These are phyloP conservation scores for Aureobasidium mangrovei DNA, from an alignment of 2,329 filamentous ascomycete genomes.

Conservation along the genomic window DNA sequence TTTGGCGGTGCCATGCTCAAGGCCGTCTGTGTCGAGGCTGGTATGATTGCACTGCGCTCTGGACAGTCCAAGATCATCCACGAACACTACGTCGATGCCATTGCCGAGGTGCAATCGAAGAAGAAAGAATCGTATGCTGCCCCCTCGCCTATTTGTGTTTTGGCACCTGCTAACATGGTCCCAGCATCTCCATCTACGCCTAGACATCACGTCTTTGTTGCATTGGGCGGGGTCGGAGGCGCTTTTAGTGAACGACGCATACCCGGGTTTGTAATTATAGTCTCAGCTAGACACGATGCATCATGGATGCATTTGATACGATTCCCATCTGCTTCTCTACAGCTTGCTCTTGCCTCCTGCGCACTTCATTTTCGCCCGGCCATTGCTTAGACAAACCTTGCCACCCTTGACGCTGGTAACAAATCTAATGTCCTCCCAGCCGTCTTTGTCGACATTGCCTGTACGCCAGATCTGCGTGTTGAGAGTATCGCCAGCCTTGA, in stretches of 20 bases:
- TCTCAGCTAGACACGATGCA: conserved; percentile 13
- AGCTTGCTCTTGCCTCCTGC: conserved; percentile 50
- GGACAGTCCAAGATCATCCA: conserved; percentile 96
- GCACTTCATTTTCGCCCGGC: conserved; percentile 66
- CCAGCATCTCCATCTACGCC: conserved; percentile 16
- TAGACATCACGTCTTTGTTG: conserved; percentile 11
- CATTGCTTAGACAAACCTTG: conserved; percentile 82
- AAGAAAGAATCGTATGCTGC: conserved; percentile 61
- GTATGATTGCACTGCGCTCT: conserved; percentile 93
- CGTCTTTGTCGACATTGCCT: conserved; percentile 53
- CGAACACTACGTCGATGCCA: conserved; percentile 98
- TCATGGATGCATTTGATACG: conserved; percentile 10
- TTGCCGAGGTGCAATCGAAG: conserved; percentile 88
- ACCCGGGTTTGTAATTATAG: conserved; percentile 14
- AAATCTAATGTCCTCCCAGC: conserved; percentile 78
- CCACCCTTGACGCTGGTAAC: conserved; percentile 67
- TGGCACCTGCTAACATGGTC: neutral
- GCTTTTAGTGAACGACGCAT: conserved; percentile 6
- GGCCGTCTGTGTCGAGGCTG: conserved; percentile 96
- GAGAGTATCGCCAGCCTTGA: conserved; percentile 74
- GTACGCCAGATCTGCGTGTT: conserved; percentile 74
- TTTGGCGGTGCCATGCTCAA: conserved; percentile 97
- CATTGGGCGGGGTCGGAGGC: conserved; percentile 10
- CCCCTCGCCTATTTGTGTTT: neutral
- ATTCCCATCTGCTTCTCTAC: conserved; percentile 27